A percentile compares a stretch with the other conserved stretches of the same genome.
These are phyloP conservation scores for Eutypella sp. DNA, from an alignment of 2,329 filamentous ascomycete genomes.

Conservation along the genomic window DNA sequence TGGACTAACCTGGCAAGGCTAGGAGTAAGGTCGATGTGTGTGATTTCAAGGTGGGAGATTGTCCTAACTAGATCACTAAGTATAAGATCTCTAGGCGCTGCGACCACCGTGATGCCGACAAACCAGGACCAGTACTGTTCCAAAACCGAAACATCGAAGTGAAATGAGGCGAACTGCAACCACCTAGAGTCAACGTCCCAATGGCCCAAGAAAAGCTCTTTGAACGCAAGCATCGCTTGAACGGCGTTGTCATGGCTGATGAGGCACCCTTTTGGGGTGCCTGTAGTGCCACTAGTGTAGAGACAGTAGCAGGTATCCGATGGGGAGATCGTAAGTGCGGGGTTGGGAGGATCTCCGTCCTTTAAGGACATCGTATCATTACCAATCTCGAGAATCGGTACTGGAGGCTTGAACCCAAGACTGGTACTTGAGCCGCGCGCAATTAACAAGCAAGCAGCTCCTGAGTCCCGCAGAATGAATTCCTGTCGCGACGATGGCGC, in stretches of 20 bases:
- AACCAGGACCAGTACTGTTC: constrained; percentile 97
- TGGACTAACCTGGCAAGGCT: constrained; percentile 75
- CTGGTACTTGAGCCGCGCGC: constrained; percentile 24
- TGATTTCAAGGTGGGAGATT: constrained; percentile 69
- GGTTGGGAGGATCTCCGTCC: constrained; percentile 16
- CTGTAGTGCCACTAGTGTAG: constrained; percentile 84
- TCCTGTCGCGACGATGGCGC: constrained; percentile 68
- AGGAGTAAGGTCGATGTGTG: constrained; percentile 87
- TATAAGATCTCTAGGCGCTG: constrained; percentile 76
- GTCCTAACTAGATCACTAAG: constrained; percentile 75
- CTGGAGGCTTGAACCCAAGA: constrained; percentile 29
- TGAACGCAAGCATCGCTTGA: constrained; percentile 85
- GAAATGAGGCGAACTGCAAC: constrained; percentile 90
- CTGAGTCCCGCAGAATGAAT: constrained; percentile 74
- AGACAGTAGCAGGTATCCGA: constrained; percentile 72
- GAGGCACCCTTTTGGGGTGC: constrained; percentile 80
- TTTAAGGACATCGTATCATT: constrained; percentile 24
- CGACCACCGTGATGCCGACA: constrained; percentile 78
- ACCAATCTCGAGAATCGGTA: constrained; percentile 29
- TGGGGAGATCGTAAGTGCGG: constrained; percentile 32
- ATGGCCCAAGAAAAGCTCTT: constrained; percentile 67
- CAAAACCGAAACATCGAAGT: constrained; percentile 89
- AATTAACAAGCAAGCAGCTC: constrained; percentile 58
- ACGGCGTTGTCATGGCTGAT: constrained; percentile 86
- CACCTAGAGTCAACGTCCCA: constrained; percentile 73